A percentile compares a stretch with the other conserved stretches of the same genome.
Evolutionary conservation across 495 filamentous ascomycete genomes (phyloP).

Genomic region (Penicillium soppii): DNA sequence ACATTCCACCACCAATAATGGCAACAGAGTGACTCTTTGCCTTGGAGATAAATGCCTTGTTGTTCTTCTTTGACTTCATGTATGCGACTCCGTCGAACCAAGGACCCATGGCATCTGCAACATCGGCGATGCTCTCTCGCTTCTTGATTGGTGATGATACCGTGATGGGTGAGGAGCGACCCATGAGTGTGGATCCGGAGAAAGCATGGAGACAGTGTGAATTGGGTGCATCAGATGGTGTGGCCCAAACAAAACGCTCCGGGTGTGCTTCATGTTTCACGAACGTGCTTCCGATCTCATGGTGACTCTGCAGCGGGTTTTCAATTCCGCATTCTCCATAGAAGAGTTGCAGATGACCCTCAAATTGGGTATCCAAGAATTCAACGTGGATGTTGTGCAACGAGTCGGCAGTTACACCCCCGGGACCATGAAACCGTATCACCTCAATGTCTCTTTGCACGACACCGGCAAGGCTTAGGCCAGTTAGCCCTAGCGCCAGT

Average conservation of each 20-base stretch:
- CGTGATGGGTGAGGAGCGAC: constrained; percentile 24
- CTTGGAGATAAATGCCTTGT: constrained; percentile 47
- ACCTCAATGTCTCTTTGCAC: constrained; percentile 13
- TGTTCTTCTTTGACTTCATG: constrained; percentile 53
- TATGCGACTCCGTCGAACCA: constrained; percentile 71
- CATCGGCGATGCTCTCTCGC: constrained; percentile 33
- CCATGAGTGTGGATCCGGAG: constrained; percentile 19
- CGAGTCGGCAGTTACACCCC: constrained; percentile 26
- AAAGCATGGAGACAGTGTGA: constrained; percentile 35
- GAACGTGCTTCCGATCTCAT: constrained; percentile 25
- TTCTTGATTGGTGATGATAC: constrained; percentile 16
- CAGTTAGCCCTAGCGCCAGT: constrained; percentile 10
- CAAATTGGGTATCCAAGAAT: constrained; percentile 23
- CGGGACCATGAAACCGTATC: constrained; percentile 12
- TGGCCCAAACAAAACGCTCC: constrained; percentile 34
- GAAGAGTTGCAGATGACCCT: constrained; percentile 28
- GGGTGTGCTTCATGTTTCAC: constrained; percentile 29
- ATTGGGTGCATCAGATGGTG: constrained; percentile 28
- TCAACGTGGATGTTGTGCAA: constrained; percentile 35
- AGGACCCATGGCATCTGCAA: constrained; percentile 57
- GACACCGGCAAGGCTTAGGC: constrained; percentile 10
- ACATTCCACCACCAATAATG: constrained; percentile 69
- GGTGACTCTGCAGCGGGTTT: constrained; percentile 18
- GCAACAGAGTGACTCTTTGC: constrained; percentile 50
- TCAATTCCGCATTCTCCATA: constrained; percentile 30